These are phyloP conservation scores for Pythium phragmitis DNA, from an alignment of 352 stramenopile genomes.

Conservation along the genomic window DNA sequence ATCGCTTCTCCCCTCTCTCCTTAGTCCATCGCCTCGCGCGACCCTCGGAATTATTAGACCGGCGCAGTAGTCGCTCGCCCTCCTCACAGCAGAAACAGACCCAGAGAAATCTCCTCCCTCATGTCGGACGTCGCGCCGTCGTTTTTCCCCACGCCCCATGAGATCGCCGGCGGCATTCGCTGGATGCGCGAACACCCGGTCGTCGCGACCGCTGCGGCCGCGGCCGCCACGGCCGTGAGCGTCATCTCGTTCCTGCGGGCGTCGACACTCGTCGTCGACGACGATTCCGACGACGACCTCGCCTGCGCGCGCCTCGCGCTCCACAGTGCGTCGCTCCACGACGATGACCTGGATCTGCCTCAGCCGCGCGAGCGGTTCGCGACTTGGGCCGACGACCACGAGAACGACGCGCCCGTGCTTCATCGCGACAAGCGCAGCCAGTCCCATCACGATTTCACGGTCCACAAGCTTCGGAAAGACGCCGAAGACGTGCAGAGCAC, in stretches of 20 bases:
- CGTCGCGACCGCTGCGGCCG: conserved; percentile 62
- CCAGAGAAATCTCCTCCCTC: neutral
- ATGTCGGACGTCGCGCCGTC: conserved; percentile 69
- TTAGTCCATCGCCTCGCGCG: neutral
- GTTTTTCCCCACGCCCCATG: conserved; percentile 79
- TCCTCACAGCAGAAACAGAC: neutral
- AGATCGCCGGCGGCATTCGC: conserved; percentile 72
- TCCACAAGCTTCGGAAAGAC: conserved; percentile 24
- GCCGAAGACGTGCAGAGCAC: conserved; percentile 56
- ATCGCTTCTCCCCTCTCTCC: neutral
- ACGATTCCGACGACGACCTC: conserved; percentile 23
- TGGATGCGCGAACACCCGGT: conserved; percentile 76
- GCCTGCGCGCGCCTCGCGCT: no score
- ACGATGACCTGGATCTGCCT: conserved; percentile 14
- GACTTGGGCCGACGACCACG: conserved; percentile 28
- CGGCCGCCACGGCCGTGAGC: conserved; percentile 65
- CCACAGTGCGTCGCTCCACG: neutral
- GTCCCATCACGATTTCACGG: conserved; percentile 17
- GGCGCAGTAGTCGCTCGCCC: no score
- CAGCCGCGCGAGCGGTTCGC: conserved; percentile 27
- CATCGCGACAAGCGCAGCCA: conserved; percentile 13
- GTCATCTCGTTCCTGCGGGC: conserved; percentile 57
- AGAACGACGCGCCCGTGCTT: neutral
- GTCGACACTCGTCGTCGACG: conserved; percentile 15
- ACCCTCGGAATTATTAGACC: neutral